Percentiles rank a stretch among this genome's conserved stretches.
Evolutionary conservation across 192 early-diverging fungal species (phyloP).

Genomic region (Coemansia sp.): DNA sequence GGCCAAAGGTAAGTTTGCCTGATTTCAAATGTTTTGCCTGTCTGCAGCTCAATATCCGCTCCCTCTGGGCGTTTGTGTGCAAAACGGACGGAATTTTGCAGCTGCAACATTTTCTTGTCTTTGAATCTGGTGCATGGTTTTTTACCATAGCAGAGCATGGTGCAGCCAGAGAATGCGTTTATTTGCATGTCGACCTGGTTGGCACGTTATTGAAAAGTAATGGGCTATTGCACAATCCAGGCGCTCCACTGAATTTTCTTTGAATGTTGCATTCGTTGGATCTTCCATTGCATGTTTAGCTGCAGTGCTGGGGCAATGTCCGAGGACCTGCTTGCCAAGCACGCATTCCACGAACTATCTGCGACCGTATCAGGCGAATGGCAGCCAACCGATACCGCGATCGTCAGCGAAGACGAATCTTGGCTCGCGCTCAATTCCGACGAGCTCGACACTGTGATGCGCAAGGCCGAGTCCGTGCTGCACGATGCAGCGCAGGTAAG

Average conservation of each 20-base stretch:
- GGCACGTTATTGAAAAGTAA: constrained; percentile 10
- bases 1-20: constrained; percentile 19
- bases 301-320: constrained; percentile 17
- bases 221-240: constrained; percentile 9
- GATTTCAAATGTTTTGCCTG: background rate
- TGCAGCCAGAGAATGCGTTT: constrained; percentile 5
- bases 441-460: constrained; percentile 48
- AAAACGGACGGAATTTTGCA: background rate
- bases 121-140: too few relatives aligned
- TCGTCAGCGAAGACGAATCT: constrained; percentile 39
- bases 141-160: background rate
- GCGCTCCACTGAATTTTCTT: constrained; percentile 4
- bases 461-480: constrained; percentile 44
- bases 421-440: constrained; percentile 45
- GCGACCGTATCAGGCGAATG: constrained; percentile 1
- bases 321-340: constrained; percentile 15
- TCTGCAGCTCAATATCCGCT: background rate
- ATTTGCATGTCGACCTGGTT: constrained; percentile 10
- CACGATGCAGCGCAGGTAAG: constrained; percentile 40
- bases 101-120: background rate
- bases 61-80: background rate
- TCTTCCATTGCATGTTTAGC: constrained; percentile 14
- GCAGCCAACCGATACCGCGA: constrained; percentile 4
- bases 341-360: constrained; percentile 14
- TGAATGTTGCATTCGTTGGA: constrained; percentile 11